Percentiles rank a stretch among this genome's conserved stretches.
These are phyloP conservation scores for Phaeotremella fagi DNA, from an alignment of 768 basidiomycete genomes.

Conservation along the genomic window DNA sequence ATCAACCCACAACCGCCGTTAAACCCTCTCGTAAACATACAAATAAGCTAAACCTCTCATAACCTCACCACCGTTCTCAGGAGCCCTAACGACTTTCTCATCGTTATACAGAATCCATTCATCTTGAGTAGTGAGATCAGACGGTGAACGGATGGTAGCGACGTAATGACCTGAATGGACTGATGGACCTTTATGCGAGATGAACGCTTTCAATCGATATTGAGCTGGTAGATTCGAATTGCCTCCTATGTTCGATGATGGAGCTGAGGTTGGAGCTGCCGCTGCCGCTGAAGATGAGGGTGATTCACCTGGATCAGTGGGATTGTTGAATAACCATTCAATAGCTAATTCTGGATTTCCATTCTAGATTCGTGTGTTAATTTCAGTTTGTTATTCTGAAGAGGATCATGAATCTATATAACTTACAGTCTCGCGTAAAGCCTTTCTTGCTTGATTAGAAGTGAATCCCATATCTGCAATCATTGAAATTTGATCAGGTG, in stretches of 20 bases:
- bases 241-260: constrained; percentile 50
- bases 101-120: constrained; percentile 93
- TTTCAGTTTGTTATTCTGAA: neutral
- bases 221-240: constrained; percentile 62
- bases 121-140: constrained; percentile 62
- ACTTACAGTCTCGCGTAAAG: constrained; percentile 76
- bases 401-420: neutral
- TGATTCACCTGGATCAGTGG: constrained; percentile 71
- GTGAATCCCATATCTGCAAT: constrained; percentile 93
- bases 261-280: neutral
- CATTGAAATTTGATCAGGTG: constrained; percentile 65
- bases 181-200: constrained; percentile 94
- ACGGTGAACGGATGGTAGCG: constrained; percentile 59
- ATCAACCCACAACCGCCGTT: neutral
- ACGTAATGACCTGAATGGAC: constrained; percentile 66
- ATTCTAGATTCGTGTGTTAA: constrained; percentile 43
- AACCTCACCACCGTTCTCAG: constrained; percentile 70
- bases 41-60: constrained; percentile 84
- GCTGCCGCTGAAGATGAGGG: constrained; percentile 18
- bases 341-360: constrained; percentile 79
- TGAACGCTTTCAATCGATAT: constrained; percentile 83
- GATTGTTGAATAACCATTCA: constrained; percentile 94
- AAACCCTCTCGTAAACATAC: constrained; percentile 76
- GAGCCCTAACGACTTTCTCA: constrained; percentile 89
- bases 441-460: constrained; percentile 72